Percentiles rank a stretch among this genome's conserved stretches.
Evolutionary conservation across 257 asterid genomes (phyloP).

Genomic region (Nemophila menziesii): DNA sequence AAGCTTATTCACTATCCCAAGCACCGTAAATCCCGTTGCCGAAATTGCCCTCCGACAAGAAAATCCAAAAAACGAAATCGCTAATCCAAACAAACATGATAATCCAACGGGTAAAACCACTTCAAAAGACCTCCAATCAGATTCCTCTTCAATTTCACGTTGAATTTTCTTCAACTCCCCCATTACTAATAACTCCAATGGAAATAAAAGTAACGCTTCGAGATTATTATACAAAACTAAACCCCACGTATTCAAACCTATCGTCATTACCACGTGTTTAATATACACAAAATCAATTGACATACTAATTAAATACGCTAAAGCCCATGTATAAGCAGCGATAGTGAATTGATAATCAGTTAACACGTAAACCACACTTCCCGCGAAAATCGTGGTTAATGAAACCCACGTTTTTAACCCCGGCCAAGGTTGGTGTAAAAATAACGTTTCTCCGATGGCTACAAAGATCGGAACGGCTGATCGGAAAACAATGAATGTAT

Average conservation of each 20-base stretch:
- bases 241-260: slow-evolving; percentile 91
- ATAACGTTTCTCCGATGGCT: slow-evolving; percentile 83
- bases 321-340: slow-evolving; percentile 83
- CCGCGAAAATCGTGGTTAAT: slow-evolving; percentile 70
- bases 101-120: slow-evolving; percentile 77
- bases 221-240: slow-evolving; percentile 89
- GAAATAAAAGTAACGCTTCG: slow-evolving; percentile 84
- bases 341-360: slow-evolving; percentile 86
- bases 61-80: slow-evolving; percentile 88
- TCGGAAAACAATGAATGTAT: slow-evolving; percentile 83
- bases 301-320: slow-evolving; percentile 86
- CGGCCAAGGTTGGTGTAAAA: slow-evolving; percentile 93
- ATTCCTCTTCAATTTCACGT: slow-evolving; percentile 59
- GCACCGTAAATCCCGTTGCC: slow-evolving; percentile 94
- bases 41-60: slow-evolving; percentile 90
- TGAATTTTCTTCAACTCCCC: slow-evolving; percentile 84
- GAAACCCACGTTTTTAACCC: slow-evolving; percentile 66
- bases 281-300: slow-evolving; percentile 89
- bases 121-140: slow-evolving; percentile 60
- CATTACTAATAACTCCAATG: slow-evolving; percentile 82
- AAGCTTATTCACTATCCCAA: slow-evolving; percentile 83
- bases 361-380: slow-evolving; percentile 69
- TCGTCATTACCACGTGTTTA: slow-evolving; percentile 92
- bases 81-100: slow-evolving; percentile 82
- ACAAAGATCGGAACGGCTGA: slow-evolving; percentile 92